Base-by-base conservation (phyloP, 2,329 filamentous ascomycete genomes). In the Talaromyces pinophilus region DNA sequence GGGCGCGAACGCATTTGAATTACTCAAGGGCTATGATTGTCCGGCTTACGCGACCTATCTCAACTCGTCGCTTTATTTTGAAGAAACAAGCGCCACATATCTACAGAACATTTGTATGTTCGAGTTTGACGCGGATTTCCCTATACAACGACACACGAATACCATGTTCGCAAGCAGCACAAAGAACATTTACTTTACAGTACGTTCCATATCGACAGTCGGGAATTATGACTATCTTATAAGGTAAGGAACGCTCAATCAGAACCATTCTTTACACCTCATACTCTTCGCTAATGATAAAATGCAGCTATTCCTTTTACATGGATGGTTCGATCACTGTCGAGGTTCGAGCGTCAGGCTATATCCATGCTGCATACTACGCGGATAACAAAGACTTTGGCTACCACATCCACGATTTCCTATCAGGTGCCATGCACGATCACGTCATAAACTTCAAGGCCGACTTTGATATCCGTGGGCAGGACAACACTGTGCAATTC, bases 341-440 rank as follows among this genome's bases (percentile, higher is more conserved):
- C 8, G 57, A 60, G 57, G 57, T 60, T 44, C 57, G 57, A 40
- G 57, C 57, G 1, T 60, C 57, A 42, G 57, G 57, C n/a, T 60
- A 60, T 44, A 60, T 60, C 15, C 57, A 60, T 60, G 1, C 35
- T 15, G 57, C 57, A 60, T 60, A 22, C 19, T 60, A 60, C 25
- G 17, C 57, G 19, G 2, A 44, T 25, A 42, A 60, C 25, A 19
- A 60, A 13, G 57, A 60, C 19, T 64, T 59, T 22, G 42, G 42
- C n/a, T 46, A 46, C 8, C 42, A 22, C 8, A 46, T 46, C 42
- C 42, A 46, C n/a, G 42, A 46, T 19, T 46, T 22, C 42, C 42
- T 46, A n/a, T 46, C 42, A 1, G 42, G 42, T 46, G 42, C 42
- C n/a, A 46, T 46, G 42, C 42, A 46, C 3, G 42, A 46, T 46